These are phyloP conservation scores for Pyrenophora seminiperda DNA, from an alignment of 2,329 filamentous ascomycete genomes.

Conservation along the genomic window DNA sequence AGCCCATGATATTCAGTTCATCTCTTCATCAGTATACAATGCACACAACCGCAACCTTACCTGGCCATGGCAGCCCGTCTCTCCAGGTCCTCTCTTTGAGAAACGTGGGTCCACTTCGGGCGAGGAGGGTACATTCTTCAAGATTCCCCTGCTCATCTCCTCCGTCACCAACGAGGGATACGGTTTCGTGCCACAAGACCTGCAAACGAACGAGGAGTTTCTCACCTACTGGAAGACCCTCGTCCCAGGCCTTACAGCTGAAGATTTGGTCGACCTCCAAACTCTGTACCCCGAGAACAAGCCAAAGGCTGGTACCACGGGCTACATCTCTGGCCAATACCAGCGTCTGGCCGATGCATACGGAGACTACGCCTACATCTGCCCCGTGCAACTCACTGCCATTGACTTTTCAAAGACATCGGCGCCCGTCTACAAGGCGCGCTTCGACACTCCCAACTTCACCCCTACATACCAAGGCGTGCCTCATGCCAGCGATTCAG, in stretches of 20 bases:
- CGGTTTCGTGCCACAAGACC: constrained; percentile 36
- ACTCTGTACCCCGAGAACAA: constrained; percentile 37
- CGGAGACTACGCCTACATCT: constrained; percentile 45
- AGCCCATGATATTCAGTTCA: constrained; percentile 46
- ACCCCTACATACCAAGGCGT: constrained; percentile 35
- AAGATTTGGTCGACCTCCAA: constrained; percentile 40
- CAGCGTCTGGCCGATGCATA: constrained; percentile 52
- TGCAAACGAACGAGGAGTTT: constrained; percentile 47
- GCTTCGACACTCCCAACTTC: constrained; percentile 45
- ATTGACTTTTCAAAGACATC: constrained; percentile 26
- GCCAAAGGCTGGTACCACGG: constrained; percentile 24
- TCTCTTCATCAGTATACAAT: constrained; percentile 49
- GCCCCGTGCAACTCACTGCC: constrained; percentile 44
- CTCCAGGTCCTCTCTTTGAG: constrained; percentile 54
- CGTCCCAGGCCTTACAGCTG: constrained; percentile 32
- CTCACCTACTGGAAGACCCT: constrained; percentile 40
- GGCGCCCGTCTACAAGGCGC: constrained; percentile 42
- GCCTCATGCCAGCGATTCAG: constrained; percentile 39
- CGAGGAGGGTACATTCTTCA: constrained; percentile 43
- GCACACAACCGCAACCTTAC: constrained; percentile 50
- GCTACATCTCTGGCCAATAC: constrained; percentile 52
- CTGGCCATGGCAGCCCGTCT: constrained; percentile 58
- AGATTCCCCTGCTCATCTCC: constrained; percentile 41
- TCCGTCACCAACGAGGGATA: constrained; percentile 47
- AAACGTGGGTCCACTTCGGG: constrained; percentile 52